Percentiles rank a stretch among this genome's conserved stretches.
These are phyloP conservation scores for Bjerkandera adusta DNA, from an alignment of 1,284 basidiomycete species.

Conservation along the genomic window DNA sequence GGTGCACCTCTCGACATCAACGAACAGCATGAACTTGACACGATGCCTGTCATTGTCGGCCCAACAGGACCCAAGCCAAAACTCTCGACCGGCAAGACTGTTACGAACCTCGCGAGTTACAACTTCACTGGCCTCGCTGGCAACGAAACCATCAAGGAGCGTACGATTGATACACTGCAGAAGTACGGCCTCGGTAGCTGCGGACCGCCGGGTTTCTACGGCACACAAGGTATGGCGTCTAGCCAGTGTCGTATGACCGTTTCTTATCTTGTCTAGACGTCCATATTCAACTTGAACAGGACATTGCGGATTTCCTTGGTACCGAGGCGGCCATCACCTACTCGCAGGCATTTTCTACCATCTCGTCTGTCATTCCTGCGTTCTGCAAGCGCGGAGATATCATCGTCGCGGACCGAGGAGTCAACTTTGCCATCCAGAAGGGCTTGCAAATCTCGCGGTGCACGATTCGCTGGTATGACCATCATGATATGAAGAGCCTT, in stretches of 20 bases:
- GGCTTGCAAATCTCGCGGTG: conserved; percentile 96
- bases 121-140: conserved; percentile 93
- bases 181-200: conserved; percentile 96
- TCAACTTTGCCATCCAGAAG: conserved; percentile 96
- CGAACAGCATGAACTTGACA: conserved; percentile 70
- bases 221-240: conserved; percentile 76
- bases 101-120: conserved; percentile 86
- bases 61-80: conserved; percentile 84
- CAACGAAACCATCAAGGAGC: conserved; percentile 85
- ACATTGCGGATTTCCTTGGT: conserved; percentile 90
- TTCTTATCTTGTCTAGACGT: conserved; percentile 59
- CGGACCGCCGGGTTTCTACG: conserved; percentile 97
- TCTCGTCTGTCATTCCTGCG: conserved; percentile 93
- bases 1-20: conserved; percentile 57
- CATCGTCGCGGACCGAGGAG: conserved; percentile 94
- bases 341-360: conserved; percentile 91
- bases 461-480: conserved; percentile 94
- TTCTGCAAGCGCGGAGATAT: conserved; percentile 98
- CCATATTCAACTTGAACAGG: conserved; percentile 85
- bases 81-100: conserved; percentile 76
- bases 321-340: conserved; percentile 91
- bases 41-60: conserved; percentile 81
- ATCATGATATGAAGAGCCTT: conserved; percentile 90
- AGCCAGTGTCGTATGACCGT: conserved; percentile 41
- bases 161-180: conserved; percentile 83